Evolutionary conservation across 169 alveolate genomes (phyloP).

Genomic region (Eimeria sp.): DNA sequence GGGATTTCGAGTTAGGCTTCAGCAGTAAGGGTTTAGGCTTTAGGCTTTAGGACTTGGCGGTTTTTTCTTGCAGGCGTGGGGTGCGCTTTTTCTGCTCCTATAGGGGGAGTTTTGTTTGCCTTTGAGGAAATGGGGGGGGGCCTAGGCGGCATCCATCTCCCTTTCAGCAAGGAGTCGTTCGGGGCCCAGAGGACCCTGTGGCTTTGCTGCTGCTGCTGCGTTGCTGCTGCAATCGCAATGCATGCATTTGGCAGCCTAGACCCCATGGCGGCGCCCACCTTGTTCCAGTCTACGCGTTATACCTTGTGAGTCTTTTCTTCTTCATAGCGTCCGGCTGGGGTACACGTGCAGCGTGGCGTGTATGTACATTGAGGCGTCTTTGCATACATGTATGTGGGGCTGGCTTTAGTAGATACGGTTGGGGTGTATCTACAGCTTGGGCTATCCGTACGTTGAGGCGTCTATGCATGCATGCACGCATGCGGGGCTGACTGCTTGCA

Average conservation of each 20-base stretch:
- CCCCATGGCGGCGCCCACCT: conserved; percentile 31
- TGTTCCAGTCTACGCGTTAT: conserved; percentile 36
- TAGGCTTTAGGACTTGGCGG: not conserved
- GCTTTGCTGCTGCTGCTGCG: conserved; percentile 86
- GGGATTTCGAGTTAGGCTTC: not conserved
- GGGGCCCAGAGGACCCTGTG: conserved; percentile 78
- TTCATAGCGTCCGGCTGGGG: not conserved
- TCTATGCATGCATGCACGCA: not conserved
- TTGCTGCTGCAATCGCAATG: conserved; percentile 78
- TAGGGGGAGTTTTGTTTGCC: conserved; percentile 90
- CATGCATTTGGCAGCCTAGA: conserved; percentile 63
- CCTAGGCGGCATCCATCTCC: conserved; percentile 75
- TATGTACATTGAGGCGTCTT: not conserved
- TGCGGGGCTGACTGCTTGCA: not conserved
- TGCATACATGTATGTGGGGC: not conserved
- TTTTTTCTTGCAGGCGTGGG: conserved; percentile 79
- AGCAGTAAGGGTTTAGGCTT: not conserved
- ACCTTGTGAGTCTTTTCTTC: not conserved
- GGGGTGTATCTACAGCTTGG: not conserved
- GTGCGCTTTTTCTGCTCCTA: conserved; percentile 90
- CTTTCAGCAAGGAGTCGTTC: not conserved
- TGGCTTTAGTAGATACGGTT: not conserved
- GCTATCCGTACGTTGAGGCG: not conserved
- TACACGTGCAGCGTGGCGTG: not conserved
- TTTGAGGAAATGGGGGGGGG: conserved; percentile 85